Evolutionary conservation across 345 rosid species (phyloP), one percentile per base, ranked within the genome.

Genomic region (Salix brachista): DNA sequence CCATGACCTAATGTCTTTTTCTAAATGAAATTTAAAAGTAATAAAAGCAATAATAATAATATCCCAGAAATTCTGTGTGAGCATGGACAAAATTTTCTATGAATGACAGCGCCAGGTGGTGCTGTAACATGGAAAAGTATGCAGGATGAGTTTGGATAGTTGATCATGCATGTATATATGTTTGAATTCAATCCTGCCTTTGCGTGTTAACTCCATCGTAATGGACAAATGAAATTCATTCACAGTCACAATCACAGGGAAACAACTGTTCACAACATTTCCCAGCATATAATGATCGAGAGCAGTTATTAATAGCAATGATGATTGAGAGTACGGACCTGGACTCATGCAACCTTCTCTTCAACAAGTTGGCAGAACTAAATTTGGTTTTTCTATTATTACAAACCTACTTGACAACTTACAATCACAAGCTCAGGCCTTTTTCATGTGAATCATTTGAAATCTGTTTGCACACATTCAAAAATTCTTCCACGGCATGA

Each of bases 1-100:
- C 72, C 65, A 54, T 83, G 78, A 76, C 80, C 72, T 50, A 18
- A 46, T 50, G 72, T 50, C 76, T 23, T 46, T 77, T 77, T 70
- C 30, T 56, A 18, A 10, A 42, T 30, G 25, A 14, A 18, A 21
- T 69, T 41, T 11, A 5, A 39, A 25, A 17, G 16, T 6, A 8
- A 17, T 1, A 28, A 16, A 64, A 26, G 32, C 13, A 30, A 42
- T 10, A 34, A 61, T 37, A 34, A 61, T 37, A 54, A 25, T 30
- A 58, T 56, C 26, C 46, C 58, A 13, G 34, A 36, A 75, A 21
- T 46, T 70, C 4, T 32, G 34, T 32, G 34, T 32, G 34, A 32
- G 34, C 4, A 32, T 32, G 34, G 5, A 4, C 34, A 32, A 32
- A 32, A 32, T 0, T 32, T 32, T 32, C 34, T 32, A 32, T 32